Evolutionary conservation across 1,139 yeast species (phyloP), one percentile per base, ranked within the genome.

Genomic region (Candida sp.): DNA sequence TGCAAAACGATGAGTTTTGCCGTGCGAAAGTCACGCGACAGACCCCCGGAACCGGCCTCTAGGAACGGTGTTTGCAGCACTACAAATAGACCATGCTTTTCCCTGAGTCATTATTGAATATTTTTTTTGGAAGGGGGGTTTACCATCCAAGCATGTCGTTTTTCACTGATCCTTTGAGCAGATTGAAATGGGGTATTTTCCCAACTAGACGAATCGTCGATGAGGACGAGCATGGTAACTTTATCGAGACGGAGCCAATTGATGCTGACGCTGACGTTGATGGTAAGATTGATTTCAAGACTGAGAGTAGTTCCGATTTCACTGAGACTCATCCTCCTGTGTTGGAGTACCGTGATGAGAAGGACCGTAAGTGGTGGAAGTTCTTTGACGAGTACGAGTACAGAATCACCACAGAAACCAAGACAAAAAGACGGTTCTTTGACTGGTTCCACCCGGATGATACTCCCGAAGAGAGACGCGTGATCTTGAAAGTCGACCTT

Each of bases 301-400:
- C 17, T 17, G 17, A 17, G 17, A 17, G 2, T 17, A 17, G 11
- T 30, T 30, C 32, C 2, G 32, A 30, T 45, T 70, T 30, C 7
- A 30, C 32, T 9, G 32, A 30, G 11, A 58, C 9, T 88, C 84
- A 61, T 83, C 78, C 59, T 70, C 88, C 58, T 17, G 17, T 17
- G 17, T 17, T 17, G 17, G 17, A 17, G 17, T 17, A 17, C 17
- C 17, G 17, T 17, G 88, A 84, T 63, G 91, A 86, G 61, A 81
- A 84, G 9, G 72, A 78, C 54, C 77, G 89, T 47, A 77, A 76
- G 48, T 84, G 90, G 88, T 85, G 80, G 78, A 81, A 78, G 50
- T 84, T 77, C 60, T 85, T 81, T 53, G 84, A 84, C 60, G 88
- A 84, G 61, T 83, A 80, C 57, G 88, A 84, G 60, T 84, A 84